A percentile compares a stretch with the other conserved stretches of the same genome.
These are phyloP conservation scores for Diversispora eburnea DNA, from an alignment of 192 early-diverging fungal species.

Conservation along the genomic window DNA sequence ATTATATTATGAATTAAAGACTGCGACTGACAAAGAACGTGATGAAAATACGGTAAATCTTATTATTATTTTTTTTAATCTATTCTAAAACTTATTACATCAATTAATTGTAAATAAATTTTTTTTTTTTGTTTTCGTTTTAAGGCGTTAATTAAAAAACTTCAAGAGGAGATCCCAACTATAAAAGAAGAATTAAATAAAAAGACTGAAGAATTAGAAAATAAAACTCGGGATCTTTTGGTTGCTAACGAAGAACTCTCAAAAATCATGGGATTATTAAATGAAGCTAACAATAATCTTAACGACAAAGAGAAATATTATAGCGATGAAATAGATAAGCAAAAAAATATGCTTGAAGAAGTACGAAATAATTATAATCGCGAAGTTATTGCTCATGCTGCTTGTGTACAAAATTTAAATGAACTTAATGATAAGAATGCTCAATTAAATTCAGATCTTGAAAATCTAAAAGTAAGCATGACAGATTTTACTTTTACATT, in stretches of 20 bases:
- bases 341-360: constrained; percentile 44
- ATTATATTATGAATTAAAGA: constrained; percentile 7
- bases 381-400: constrained; percentile 62
- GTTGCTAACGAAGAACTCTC: not conserved
- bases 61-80: not conserved
- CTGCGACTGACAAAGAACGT: constrained; percentile 4
- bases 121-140: not conserved
- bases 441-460: constrained; percentile 34
- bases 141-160: not conserved
- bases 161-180: not conserved
- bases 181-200: not conserved
- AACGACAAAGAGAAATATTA: constrained; percentile 42
- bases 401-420: constrained; percentile 47
- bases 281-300: not conserved
- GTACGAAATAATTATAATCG: constrained; percentile 67
- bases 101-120: too few species aligned
- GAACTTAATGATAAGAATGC: constrained; percentile 31
- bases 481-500: not conserved
- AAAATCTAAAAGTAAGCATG: constrained; percentile 26
- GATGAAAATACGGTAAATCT: not conserved
- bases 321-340: constrained; percentile 50
- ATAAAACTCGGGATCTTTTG: not conserved
- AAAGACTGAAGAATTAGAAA: not conserved
- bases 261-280: not conserved
- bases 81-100: too few species aligned